These are phyloP conservation scores for Cordyceps militaris DNA, from an alignment of 2,329 filamentous ascomycete genomes.

Conservation along the genomic window DNA sequence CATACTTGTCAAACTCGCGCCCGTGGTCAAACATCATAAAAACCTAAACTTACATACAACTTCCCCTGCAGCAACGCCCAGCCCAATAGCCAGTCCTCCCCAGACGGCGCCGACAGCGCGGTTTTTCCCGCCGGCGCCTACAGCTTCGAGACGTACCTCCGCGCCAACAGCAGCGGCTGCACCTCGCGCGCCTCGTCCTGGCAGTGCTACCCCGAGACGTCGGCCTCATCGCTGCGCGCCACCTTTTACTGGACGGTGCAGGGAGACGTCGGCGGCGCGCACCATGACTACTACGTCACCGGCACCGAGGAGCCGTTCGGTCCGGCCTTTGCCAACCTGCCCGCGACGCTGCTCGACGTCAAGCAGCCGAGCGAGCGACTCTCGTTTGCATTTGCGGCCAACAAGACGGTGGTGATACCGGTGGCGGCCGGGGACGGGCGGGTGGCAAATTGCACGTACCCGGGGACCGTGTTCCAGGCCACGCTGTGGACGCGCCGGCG, in stretches of 20 bases:
- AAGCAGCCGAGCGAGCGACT: conserved; percentile 47
- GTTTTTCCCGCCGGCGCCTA: conserved; percentile 57
- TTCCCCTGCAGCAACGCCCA: not conserved
- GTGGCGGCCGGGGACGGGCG: conserved; percentile 37
- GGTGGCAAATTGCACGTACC: conserved; percentile 51
- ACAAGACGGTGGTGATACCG: conserved; percentile 48
- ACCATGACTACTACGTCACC: conserved; percentile 44
- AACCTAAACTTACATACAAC: not conserved
- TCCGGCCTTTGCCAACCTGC: conserved; percentile 46
- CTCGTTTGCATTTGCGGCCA: conserved; percentile 46
- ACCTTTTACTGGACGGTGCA: conserved; percentile 49
- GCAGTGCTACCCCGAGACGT: conserved; percentile 52
- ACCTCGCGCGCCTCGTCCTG: conserved; percentile 52
- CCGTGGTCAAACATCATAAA: not conserved
- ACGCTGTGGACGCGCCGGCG: conserved; percentile 50
- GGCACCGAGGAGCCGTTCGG: conserved; percentile 47
- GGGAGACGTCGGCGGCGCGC: not conserved
- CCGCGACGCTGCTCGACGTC: conserved; percentile 41
- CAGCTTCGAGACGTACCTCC: conserved; percentile 51
- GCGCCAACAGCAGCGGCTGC: conserved; percentile 46
- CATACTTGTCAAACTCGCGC: not conserved
- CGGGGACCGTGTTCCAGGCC: conserved; percentile 46
- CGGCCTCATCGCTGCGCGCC: conserved; percentile 27
- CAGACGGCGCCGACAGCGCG: conserved; percentile 3
- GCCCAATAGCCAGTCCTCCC: not conserved